Percentiles rank a stretch among this genome's conserved stretches.
These are phyloP conservation scores for Parascedosporium putredinis DNA, from an alignment of 2,329 filamentous ascomycete genomes.

Conservation along the genomic window DNA sequence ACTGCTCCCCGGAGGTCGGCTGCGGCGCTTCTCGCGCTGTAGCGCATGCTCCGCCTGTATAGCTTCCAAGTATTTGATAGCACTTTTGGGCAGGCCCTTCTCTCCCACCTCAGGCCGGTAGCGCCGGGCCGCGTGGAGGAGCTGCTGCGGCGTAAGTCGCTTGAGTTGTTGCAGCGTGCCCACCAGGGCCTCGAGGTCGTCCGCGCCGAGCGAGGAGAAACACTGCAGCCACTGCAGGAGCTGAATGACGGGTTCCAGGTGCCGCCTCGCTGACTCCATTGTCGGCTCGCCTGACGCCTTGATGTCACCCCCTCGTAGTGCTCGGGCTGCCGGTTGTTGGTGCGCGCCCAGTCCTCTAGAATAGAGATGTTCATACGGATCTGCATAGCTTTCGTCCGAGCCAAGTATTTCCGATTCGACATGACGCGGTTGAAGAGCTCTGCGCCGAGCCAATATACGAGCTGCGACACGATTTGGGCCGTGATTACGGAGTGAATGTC, in stretches of 20 bases:
- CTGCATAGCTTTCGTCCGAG: slow-evolving; percentile 97
- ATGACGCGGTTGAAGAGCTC: slow-evolving; percentile 98
- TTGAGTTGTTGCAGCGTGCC: slow-evolving; percentile 85
- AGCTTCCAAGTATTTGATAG: slow-evolving; percentile 73
- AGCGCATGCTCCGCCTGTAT: slow-evolving; percentile 65
- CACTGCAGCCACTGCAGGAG: slow-evolving; percentile 95
- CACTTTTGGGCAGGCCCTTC: slow-evolving; percentile 79
- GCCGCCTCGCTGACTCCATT: slow-evolving; percentile 70
- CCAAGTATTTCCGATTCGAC: slow-evolving; percentile 88
- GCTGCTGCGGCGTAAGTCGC: slow-evolving; percentile 71
- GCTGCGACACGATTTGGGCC: slow-evolving; percentile 79
- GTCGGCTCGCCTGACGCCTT: slow-evolving; percentile 77
- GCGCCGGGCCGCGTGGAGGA: slow-evolving; percentile 84
- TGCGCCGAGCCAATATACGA: slow-evolving; percentile 91
- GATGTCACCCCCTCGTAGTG: slow-evolving; percentile 92
- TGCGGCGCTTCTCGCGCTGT: slow-evolving; percentile 44
- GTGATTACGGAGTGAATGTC: slow-evolving; percentile 97
- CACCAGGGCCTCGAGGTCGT: slow-evolving; percentile 81
- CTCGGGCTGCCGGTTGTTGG: slow-evolving; percentile 88
- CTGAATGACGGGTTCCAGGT: slow-evolving; percentile 85
- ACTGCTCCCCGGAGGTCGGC: slow-evolving; percentile 31
- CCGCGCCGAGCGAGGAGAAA: slow-evolving; percentile 78
- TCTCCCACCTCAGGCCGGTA: slow-evolving; percentile 94
- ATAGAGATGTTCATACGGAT: slow-evolving; percentile 98
- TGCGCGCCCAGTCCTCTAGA: slow-evolving; percentile 89